Evolutionary conservation across 805 yeast genomes (phyloP).

Genomic region (Grigorovia jiainica): DNA sequence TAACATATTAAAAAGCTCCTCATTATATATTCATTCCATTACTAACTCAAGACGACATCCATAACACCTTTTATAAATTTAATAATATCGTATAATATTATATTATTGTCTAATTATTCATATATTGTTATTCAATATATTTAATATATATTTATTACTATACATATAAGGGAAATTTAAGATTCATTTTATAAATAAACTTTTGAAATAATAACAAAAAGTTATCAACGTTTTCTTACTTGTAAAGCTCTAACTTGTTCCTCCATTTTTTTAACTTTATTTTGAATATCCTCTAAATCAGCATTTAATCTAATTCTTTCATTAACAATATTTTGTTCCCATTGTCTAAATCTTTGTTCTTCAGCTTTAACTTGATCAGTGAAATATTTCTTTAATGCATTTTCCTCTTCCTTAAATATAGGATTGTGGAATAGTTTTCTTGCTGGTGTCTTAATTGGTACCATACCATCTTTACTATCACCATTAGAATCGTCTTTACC

Average conservation of each 20-base stretch:
- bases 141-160: too few species aligned
- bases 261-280: constrained; percentile 62
- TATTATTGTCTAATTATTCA: too few species aligned
- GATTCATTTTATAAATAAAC: too few species aligned
- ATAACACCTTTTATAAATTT: too few species aligned
- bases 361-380: constrained; percentile 95
- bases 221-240: constrained; percentile 37
- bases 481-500: constrained; percentile 27
- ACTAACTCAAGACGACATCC: too few species aligned
- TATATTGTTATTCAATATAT: too few species aligned
- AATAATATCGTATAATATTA: too few species aligned
- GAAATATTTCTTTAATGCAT: constrained; percentile 83
- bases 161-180: too few species aligned
- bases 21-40: too few species aligned
- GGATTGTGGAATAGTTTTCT: constrained; percentile 66
- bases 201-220: neutral
- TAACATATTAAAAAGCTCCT: neutral
- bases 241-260: constrained; percentile 62
- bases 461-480: constrained; percentile 20
- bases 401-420: constrained; percentile 92
- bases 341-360: constrained; percentile 94
- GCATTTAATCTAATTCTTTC: constrained; percentile 90
- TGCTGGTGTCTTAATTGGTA: constrained; percentile 33
- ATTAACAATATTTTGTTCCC: constrained; percentile 94
- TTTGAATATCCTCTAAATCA: constrained; percentile 84